phyloP scores from a whole-genome alignment of 1,284 basidiomycete genomes.

The Fomitopsis pinicola region DNA sequence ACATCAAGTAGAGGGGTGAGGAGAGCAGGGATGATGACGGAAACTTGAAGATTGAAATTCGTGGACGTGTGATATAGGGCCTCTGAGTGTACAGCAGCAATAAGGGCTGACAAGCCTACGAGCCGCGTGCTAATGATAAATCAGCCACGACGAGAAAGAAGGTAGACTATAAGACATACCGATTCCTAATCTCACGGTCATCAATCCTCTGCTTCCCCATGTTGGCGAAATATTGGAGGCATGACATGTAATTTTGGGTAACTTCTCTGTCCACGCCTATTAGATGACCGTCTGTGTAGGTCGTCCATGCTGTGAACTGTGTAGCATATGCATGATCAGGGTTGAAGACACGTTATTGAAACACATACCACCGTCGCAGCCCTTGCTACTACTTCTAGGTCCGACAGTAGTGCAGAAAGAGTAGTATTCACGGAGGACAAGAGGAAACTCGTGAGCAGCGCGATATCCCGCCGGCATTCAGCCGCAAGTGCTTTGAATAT shows the following conservation, averaged over 20 bases:
- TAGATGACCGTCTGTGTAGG: conserved; percentile 81
- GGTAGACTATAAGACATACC: conserved; percentile 34
- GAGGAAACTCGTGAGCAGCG: conserved; percentile 77
- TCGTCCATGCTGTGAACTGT: conserved; percentile 91
- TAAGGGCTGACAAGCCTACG: conserved; percentile 82
- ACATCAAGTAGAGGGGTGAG: conserved; percentile 68
- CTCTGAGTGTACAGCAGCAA: conserved; percentile 82
- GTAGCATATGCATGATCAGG: background rate
- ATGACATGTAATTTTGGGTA: conserved; percentile 69
- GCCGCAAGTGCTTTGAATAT: conserved; percentile 84
- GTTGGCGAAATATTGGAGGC: conserved; percentile 65
- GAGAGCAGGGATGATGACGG: conserved; percentile 72
- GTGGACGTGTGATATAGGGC: conserved; percentile 75
- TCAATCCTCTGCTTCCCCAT: conserved; percentile 49
- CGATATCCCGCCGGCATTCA: conserved; percentile 87
- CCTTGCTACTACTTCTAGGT: conserved; percentile 83
- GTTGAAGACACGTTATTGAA: background rate
- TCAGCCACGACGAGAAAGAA: background rate
- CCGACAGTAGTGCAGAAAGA: conserved; percentile 58
- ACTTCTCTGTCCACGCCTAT: conserved; percentile 74
- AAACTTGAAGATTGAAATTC: conserved; percentile 74
- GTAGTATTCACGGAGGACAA: conserved; percentile 71
- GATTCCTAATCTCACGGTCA: conserved; percentile 66
- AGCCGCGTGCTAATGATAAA: conserved; percentile 63
- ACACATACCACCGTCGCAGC: conserved; percentile 76